phyloP scores from a whole-genome alignment of 1,139 yeast genomes.

The Yamadazyma diospyri region DNA sequence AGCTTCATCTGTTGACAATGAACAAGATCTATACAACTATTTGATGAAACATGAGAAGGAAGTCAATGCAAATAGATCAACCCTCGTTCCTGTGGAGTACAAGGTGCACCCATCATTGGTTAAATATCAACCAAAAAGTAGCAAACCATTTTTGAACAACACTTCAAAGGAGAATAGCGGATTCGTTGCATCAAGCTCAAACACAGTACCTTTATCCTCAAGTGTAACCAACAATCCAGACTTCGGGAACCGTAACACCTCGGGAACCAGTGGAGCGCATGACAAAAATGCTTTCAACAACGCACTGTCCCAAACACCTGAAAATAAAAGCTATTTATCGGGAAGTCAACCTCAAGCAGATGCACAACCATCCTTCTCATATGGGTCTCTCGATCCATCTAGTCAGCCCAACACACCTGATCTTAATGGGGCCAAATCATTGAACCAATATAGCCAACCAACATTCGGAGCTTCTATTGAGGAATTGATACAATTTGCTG shows the following conservation, averaged over 20 bases:
- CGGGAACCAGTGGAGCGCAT: neutral
- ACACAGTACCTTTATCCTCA: neutral
- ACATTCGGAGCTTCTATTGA: conserved; percentile 84
- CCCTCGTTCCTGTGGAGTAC: conserved; percentile 67
- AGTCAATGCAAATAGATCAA: conserved; percentile 22
- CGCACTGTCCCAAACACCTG: conserved; percentile 1
- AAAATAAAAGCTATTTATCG: conserved; percentile 1
- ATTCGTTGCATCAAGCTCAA: conserved; percentile 9
- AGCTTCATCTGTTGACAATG: conserved; percentile 78
- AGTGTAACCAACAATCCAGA: neutral
- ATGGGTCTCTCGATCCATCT: conserved; percentile 40
- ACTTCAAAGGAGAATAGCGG: conserved; percentile 8
- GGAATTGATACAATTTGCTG: conserved; percentile 72
- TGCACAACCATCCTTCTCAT: conserved; percentile 13
- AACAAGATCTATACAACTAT: conserved; percentile 72
- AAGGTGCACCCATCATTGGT: conserved; percentile 70
- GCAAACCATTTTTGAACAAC: conserved; percentile 40
- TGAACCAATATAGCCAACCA: conserved; percentile 37
- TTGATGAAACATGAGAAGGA: conserved; percentile 48
- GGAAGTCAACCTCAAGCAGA: conserved; percentile 6
- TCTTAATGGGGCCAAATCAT: conserved; percentile 43
- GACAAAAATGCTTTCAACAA: neutral
- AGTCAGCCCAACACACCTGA: conserved; percentile 22
- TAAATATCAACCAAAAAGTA: conserved; percentile 23
- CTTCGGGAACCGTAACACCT: neutral